phyloP scores from a whole-genome alignment of 257 asterid species.

The Datura wrightii region DNA sequence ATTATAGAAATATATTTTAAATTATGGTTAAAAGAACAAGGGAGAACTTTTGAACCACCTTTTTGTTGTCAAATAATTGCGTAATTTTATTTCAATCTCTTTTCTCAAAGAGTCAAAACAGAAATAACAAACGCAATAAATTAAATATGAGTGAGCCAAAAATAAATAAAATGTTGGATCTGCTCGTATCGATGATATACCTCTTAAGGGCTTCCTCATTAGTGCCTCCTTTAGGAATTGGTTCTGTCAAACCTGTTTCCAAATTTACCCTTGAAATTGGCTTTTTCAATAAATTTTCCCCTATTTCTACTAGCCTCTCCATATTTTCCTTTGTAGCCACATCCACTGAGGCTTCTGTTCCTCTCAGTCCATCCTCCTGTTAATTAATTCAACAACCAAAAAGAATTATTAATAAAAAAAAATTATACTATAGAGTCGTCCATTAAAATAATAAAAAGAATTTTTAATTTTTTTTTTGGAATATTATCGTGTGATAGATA shows the following conservation, averaged over 20 bases:
- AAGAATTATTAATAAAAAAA: too few species aligned
- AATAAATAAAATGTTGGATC: too few species aligned
- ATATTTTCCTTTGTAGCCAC: slow-evolving; percentile 55
- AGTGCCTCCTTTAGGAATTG: slow-evolving; percentile 50
- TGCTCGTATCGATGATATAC: slow-evolving; percentile 28
- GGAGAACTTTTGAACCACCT: neutral
- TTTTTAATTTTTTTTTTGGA: too few species aligned
- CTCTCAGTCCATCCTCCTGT: slow-evolving; percentile 56
- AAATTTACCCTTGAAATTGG: slow-evolving; percentile 51
- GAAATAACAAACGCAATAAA: too few species aligned
- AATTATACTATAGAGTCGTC: too few species aligned
- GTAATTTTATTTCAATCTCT: neutral
- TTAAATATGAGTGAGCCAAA: too few species aligned
- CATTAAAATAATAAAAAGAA: too few species aligned
- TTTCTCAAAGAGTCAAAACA: neutral
- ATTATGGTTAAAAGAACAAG: neutral
- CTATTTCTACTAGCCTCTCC: slow-evolving; percentile 48
- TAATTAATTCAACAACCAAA: neutral
- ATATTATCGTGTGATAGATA: too few species aligned
- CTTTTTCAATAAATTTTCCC: slow-evolving; percentile 45
- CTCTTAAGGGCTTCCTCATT: slow-evolving; percentile 50
- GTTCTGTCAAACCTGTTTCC: slow-evolving; percentile 49
- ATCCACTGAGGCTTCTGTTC: slow-evolving; percentile 51
- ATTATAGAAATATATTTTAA: neutral
- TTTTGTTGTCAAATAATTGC: neutral